Evolutionary conservation across 2,329 filamentous ascomycete species (phyloP), one percentile per base, ranked within the genome.

Genomic region (Stenocarpella maydis): DNA sequence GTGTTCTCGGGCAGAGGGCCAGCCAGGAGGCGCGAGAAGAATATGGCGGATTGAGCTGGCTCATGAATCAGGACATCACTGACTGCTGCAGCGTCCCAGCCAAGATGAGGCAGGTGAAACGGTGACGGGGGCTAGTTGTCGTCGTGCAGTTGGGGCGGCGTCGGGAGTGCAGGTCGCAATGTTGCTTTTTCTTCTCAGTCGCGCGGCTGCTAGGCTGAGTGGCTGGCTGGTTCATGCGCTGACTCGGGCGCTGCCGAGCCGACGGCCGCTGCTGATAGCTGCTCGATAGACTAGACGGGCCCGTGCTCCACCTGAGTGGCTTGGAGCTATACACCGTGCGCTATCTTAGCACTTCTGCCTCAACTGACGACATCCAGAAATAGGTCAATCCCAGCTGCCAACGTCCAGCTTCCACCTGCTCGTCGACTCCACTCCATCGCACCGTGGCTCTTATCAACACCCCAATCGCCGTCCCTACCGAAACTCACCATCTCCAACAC

Each of bases 361-460:
- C 75, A 74, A 47, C 77, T 74, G 74, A 77, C 68, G 81, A 81
- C 65, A 76, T 87, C 67, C 78, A 81, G 39, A 83, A 85, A 50
- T 81, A 70, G 69, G 43, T 41, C 41, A n/a, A 24, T 17, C 50
- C 21, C 47, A 63, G 43, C 37, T 50, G 34, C 43, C 43, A 43
- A 49, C 60, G 31, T 19, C 37, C 31, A 37, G 43, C 53, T 50
- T 49, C 31, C 52, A 47, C 24, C 43, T 21, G 53, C 65, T 26
- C 14, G 17, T 28, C 65, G 43, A 49, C 39, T 60, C 19, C 19
- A 41, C 39, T 17, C 1, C 14, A 50, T 43, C 14, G 31, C 28
- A 69, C 67, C 12, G 64, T 58, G 47, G 58, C 63, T 34, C 54
- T 63, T n/a, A 26, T 67, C 52, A 39, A 41, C 58, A 19, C 34